Conservation (phyloP, 176 grass and related monocot species). For the Carex parvula region DNA sequence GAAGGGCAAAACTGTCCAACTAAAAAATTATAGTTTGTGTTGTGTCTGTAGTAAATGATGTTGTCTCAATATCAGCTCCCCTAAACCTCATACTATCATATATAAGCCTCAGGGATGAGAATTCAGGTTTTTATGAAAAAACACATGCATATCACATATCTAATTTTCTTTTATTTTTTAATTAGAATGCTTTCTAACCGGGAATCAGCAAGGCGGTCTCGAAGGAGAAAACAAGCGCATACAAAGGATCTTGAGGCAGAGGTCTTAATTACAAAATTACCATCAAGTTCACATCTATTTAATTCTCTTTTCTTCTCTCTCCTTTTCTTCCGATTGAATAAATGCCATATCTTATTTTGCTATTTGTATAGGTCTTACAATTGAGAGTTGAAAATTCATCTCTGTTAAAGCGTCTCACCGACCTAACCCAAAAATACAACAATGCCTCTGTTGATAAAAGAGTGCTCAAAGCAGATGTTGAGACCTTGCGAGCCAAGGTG, state of each 20-base stretch:
- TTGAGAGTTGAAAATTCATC: constrained; percentile 72
- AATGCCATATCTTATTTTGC: constrained; percentile 9
- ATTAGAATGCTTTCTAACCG: constrained; percentile 84
- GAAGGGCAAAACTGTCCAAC: no score
- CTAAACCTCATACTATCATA: no score
- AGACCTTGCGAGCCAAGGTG: constrained; percentile 68
- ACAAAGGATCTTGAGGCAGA: constrained; percentile 62
- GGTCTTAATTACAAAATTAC: constrained; percentile 31
- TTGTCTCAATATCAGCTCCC: no score
- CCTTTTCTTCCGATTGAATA: neutral
- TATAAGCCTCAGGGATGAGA: no score
- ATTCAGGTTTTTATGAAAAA: no score
- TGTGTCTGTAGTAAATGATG: no score
- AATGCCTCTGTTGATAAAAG: constrained; percentile 48
- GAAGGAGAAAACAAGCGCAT: constrained; percentile 85
- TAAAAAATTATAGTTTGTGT: no score
- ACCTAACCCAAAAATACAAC: constrained; percentile 74
- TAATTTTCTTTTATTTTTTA: constrained; percentile 5
- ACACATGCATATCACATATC: neutral
- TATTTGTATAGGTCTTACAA: constrained; percentile 44
- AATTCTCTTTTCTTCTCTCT: neutral
- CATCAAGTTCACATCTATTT: constrained; percentile 23
- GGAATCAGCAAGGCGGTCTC: constrained; percentile 87
- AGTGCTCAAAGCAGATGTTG: constrained; percentile 69
- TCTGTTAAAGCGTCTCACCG: constrained; percentile 49